Evolutionary conservation across 805 yeast genomes (phyloP).

Genomic region (Wickerhamiella kurtzmanii): DNA sequence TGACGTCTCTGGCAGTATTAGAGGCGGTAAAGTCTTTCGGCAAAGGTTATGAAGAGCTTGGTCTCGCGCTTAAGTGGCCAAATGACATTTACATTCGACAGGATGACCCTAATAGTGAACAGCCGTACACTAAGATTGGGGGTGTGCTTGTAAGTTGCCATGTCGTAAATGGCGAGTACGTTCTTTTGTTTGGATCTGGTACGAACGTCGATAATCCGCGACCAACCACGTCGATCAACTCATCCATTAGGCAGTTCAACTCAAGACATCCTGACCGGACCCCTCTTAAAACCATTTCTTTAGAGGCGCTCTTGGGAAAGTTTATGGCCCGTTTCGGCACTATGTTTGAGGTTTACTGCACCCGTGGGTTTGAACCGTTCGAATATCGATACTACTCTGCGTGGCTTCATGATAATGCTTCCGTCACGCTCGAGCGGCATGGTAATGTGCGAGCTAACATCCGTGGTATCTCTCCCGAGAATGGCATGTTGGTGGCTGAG

Average conservation of each 20-base stretch:
- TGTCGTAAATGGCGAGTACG: slow-evolving; percentile 43
- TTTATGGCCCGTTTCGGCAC: slow-evolving; percentile 51
- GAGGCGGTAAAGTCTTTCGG: slow-evolving; percentile 59
- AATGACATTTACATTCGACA: slow-evolving; percentile 72
- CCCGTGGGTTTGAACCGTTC: slow-evolving; percentile 55
- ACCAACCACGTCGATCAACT: slow-evolving; percentile 81
- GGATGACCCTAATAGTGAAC: slow-evolving; percentile 1
- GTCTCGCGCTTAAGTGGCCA: slow-evolving; percentile 88
- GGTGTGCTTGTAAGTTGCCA: slow-evolving; percentile 79
- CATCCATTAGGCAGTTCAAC: slow-evolving; percentile 52
- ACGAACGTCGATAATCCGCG: slow-evolving; percentile 71
- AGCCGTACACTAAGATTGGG: slow-evolving; percentile 52
- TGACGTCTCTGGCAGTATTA: slow-evolving; percentile 69
- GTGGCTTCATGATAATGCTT: slow-evolving; percentile 77
- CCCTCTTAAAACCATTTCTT: slow-evolving; percentile 32
- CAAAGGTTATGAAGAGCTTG: slow-evolving; percentile 57
- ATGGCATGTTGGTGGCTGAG: slow-evolving; percentile 69
- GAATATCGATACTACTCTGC: slow-evolving; percentile 57
- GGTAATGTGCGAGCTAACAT: slow-evolving; percentile 46
- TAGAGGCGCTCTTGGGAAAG: slow-evolving; percentile 48
- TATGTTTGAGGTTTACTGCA: slow-evolving; percentile 39
- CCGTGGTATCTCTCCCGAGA: slow-evolving; percentile 69
- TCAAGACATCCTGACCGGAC: slow-evolving; percentile 28
- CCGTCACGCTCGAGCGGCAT: slow-evolving; percentile 51
- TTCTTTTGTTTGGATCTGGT: slow-evolving; percentile 75